Conservation (phyloP, 192 early-diverging fungal genomes). For the Backusella sp. region DNA sequence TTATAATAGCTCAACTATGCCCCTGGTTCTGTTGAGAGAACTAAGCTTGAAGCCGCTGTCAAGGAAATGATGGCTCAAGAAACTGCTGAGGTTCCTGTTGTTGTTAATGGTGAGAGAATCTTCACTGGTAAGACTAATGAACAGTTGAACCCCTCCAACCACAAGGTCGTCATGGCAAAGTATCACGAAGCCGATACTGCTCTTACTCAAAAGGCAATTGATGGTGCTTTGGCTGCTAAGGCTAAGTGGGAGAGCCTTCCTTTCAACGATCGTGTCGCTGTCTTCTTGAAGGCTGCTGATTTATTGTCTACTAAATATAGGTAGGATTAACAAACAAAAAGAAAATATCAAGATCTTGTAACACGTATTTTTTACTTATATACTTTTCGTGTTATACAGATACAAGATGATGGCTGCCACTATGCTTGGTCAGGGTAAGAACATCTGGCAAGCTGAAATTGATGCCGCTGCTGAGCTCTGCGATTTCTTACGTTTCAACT, state of each 20-base stretch:
- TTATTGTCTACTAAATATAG: slow-evolving; percentile 87
- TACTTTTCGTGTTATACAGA: slow-evolving; percentile 9
- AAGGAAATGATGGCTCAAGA: slow-evolving; percentile 66
- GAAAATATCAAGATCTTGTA: not conserved
- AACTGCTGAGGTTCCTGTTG: slow-evolving; percentile 75
- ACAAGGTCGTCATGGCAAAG: slow-evolving; percentile 73
- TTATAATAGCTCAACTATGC: slow-evolving; percentile 61
- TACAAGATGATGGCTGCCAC: slow-evolving; percentile 89
- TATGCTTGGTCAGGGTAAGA: slow-evolving; percentile 98
- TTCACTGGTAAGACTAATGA: slow-evolving; percentile 59
- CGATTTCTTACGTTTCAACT: slow-evolving; percentile 97
- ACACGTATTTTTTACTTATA: slow-evolving; percentile 25
- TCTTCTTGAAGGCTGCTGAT: slow-evolving; percentile 99
- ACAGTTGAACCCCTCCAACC: slow-evolving; percentile 85
- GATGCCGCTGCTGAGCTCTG: slow-evolving; percentile 93
- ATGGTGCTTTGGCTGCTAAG: slow-evolving; percentile 82
- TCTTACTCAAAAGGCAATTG: slow-evolving; percentile 68
- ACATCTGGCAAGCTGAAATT: slow-evolving; percentile 99
- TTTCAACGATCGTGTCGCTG: slow-evolving; percentile 90
- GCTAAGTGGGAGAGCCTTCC: slow-evolving; percentile 90
- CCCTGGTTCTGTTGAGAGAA: slow-evolving; percentile 71
- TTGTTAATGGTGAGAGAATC: slow-evolving; percentile 88
- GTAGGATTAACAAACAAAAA: slow-evolving; percentile 38
- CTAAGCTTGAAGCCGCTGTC: slow-evolving; percentile 74
- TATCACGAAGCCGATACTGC: slow-evolving; percentile 82